phyloP scores from a whole-genome alignment of 2,329 filamentous ascomycete genomes.

The Epichloe scottii region DNA sequence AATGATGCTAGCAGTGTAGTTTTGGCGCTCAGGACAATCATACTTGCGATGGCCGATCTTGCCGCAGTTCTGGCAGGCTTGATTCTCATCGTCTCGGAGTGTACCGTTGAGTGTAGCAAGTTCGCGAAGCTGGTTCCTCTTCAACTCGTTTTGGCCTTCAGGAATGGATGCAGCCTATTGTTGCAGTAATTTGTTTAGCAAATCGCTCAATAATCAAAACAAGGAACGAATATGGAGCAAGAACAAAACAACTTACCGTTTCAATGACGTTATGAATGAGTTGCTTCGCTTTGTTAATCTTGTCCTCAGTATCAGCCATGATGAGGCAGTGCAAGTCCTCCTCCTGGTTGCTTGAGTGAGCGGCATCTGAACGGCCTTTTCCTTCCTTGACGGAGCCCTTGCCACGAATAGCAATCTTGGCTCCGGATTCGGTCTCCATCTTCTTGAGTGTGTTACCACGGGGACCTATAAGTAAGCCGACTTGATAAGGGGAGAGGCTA shows the following conservation, averaged over 20 bases:
- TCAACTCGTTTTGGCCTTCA: constrained; percentile 96
- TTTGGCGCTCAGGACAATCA: constrained; percentile 93
- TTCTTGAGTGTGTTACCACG: constrained; percentile 99
- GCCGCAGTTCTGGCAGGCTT: constrained; percentile 97
- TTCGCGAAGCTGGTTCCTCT: constrained; percentile 95
- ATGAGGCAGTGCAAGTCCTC: constrained; percentile 98
- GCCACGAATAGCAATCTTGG: constrained; percentile 98
- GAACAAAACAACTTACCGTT: constrained; percentile 52
- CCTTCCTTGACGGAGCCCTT: constrained; percentile 99
- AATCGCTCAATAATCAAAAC: neutral
- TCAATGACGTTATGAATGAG: constrained; percentile 98
- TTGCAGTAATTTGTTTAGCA: constrained; percentile 12
- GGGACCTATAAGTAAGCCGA: constrained; percentile 98
- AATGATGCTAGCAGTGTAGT: constrained; percentile 98
- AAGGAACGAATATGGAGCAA: neutral
- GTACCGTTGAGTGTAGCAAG: constrained; percentile 97
- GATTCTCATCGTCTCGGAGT: constrained; percentile 96
- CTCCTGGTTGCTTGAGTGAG: constrained; percentile 99
- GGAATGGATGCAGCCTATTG: constrained; percentile 88
- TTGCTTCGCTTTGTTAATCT: constrained; percentile 98
- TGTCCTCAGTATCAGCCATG: constrained; percentile 99
- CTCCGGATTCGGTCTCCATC: constrained; percentile 94
- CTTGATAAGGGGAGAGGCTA: constrained; percentile 79
- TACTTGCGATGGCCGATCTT: constrained; percentile 99
- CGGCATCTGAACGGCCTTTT: constrained; percentile 96